Evolutionary conservation across 768 basidiomycete species (phyloP).

Genomic region (Hortiboletus flavorubellus): DNA sequence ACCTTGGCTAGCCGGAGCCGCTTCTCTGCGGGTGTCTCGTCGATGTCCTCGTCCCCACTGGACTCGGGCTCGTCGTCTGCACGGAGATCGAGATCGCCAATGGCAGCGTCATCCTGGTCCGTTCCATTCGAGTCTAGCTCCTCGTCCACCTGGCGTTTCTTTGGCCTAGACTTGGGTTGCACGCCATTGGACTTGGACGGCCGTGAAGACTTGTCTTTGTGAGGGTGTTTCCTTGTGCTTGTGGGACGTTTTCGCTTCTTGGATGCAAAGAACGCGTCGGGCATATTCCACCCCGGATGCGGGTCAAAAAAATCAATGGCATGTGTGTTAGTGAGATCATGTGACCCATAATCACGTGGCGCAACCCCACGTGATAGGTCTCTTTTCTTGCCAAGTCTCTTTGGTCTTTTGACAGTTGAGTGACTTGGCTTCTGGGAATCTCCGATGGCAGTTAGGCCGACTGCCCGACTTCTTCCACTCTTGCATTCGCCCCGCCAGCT

Average conservation of each 20-base stretch:
- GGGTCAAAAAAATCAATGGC: constrained; percentile 22
- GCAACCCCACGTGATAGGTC: not conserved
- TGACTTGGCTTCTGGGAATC: not conserved
- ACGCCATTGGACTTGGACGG: constrained; percentile 24
- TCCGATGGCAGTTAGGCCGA: constrained; percentile 11
- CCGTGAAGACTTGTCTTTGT: constrained; percentile 5
- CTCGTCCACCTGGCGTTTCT: constrained; percentile 44
- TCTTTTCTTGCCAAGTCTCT: not conserved
- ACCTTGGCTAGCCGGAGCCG: constrained; percentile 85
- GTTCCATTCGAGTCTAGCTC: constrained; percentile 65
- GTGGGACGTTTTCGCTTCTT: constrained; percentile 59
- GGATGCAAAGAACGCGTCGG: constrained; percentile 78
- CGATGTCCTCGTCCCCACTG: constrained; percentile 80
- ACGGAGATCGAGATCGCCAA: constrained; percentile 77
- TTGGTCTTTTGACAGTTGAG: not conserved
- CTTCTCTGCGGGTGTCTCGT: constrained; percentile 93
- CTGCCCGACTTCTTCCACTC: constrained; percentile 4
- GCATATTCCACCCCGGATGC: constrained; percentile 44
- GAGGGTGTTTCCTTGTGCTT: constrained; percentile 24
- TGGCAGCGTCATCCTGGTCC: constrained; percentile 46
- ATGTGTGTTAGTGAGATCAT: constrained; percentile 6
- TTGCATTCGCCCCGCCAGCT: not conserved
- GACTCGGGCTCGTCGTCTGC: constrained; percentile 51
- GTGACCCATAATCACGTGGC: not conserved
- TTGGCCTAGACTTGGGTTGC: constrained; percentile 18